Evolutionary conservation across 1,139 yeast genomes (phyloP).

Genomic region (Nakaseomyces kungkrabaensis): DNA sequence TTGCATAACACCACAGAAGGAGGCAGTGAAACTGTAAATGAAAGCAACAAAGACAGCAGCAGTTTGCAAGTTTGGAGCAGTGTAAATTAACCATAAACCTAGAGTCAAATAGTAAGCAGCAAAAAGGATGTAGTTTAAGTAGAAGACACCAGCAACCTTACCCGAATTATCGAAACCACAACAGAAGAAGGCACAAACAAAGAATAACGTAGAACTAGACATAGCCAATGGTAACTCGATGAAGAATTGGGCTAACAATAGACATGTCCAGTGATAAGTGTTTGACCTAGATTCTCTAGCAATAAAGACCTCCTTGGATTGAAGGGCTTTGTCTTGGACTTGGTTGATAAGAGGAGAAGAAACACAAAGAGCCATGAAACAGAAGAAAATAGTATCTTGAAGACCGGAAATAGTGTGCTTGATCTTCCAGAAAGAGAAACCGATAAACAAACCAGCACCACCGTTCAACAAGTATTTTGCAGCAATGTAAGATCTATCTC

Average conservation of each 20-base stretch:
- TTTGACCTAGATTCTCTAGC: constrained; percentile 52
- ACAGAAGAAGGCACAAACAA: constrained; percentile 46
- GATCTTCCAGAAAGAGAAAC: constrained; percentile 48
- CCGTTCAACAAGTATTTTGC: constrained; percentile 34
- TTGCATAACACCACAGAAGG: constrained; percentile 52
- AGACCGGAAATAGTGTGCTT: constrained; percentile 40
- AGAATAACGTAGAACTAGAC: constrained; percentile 40
- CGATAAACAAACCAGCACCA: constrained; percentile 43
- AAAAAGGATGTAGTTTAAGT: constrained; percentile 38
- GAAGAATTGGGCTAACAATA: constrained; percentile 41
- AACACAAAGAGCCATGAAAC: constrained; percentile 41
- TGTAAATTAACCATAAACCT: constrained; percentile 42
- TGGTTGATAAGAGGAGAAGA: constrained; percentile 48
- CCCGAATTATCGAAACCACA: constrained; percentile 38
- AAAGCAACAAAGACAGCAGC: constrained; percentile 47
- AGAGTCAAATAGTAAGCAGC: constrained; percentile 45
- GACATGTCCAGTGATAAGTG: constrained; percentile 53
- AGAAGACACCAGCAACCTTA: constrained; percentile 44
- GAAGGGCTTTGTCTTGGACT: constrained; percentile 45
- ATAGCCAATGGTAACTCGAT: constrained; percentile 44
- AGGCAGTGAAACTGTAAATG: constrained; percentile 41
- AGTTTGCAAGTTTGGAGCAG: constrained; percentile 49
- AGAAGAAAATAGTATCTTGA: constrained; percentile 43
- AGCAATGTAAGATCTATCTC: constrained; percentile 36
- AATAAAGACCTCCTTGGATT: constrained; percentile 45